phyloP scores from a whole-genome alignment of 306 rosid genomes.

The Vigna reflexopilosa region DNA sequence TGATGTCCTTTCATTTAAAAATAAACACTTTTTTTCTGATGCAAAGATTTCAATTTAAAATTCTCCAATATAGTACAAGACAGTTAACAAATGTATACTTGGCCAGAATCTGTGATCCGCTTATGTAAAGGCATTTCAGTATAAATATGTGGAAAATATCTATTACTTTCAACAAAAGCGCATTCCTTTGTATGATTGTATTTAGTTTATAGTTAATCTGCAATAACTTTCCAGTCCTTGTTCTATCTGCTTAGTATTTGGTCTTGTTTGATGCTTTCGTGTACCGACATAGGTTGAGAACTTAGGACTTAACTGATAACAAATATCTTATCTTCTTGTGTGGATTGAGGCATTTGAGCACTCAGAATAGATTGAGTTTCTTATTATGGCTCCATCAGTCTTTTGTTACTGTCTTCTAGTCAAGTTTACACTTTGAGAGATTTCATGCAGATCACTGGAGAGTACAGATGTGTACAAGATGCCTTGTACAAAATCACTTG shows the following conservation, averaged over 20 bases:
- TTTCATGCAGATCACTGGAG: constrained; percentile 66
- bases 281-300: background rate
- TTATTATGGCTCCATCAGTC: constrained; percentile 36
- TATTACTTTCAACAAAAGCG: background rate
- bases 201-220: background rate
- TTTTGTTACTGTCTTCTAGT: constrained; percentile 29
- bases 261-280: background rate
- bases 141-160: constrained; percentile 23
- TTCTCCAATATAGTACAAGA: constrained; percentile 8
- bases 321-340: constrained; percentile 30
- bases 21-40: constrained; percentile 1
- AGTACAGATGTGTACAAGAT: constrained; percentile 54
- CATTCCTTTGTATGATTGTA: background rate
- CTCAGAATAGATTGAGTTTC: constrained; percentile 27
- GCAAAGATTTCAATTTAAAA: constrained; percentile 12
- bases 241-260: constrained; percentile 26
- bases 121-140: constrained; percentile 28
- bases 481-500: constrained; percentile 61
- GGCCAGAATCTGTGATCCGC: constrained; percentile 8
- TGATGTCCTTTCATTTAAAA: constrained; percentile 35
- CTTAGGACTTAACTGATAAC: background rate
- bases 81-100: constrained; percentile 7
- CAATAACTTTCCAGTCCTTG: constrained; percentile 33
- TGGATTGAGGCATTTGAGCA: constrained; percentile 32
- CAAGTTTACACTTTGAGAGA: constrained; percentile 36